Evolutionary conservation across 331 rosid genomes (phyloP), one percentile per base, ranked within the genome.

Genomic region (Cydonia oblonga): DNA sequence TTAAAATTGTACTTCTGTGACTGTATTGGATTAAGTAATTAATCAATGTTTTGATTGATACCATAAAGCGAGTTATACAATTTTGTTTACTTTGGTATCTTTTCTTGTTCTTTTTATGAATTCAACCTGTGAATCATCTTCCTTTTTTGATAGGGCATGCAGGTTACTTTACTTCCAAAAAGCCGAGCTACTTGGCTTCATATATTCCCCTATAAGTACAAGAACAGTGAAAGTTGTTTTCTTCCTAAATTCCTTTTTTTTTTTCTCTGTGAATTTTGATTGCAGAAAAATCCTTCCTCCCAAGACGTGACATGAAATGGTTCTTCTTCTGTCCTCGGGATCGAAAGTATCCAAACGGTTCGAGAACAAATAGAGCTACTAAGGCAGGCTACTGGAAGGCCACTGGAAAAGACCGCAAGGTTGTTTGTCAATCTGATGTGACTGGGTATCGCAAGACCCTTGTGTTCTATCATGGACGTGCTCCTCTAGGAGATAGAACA

Each of bases 331-430:
- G 98, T 76, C 96, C 98, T 5, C 74, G 98, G 13, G 96, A 92
- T 82, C 78, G 87, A 46, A 92, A 92, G 84, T 92, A 90, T 64
- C 96, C 96, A 19, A 92, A 92, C 78, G 98, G 96, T 56, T 92
- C 96, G 6, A 66, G 98, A 79, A 92, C 98, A 25, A 92, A 92
- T 71, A 79, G 98, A 86, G 98, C 98, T 22, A 92, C 98, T 52
- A 92, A 88, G 82, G 89, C 89, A 59, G 98, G 98, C 59, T 92
- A 92, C 78, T 92, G 98, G 98, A 92, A 92, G 83, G 98, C 98
- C 81, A 92, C 98, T 4, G 98, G 98, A 68, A 92, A 92, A 80
- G 98, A 92, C 78, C 81, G 88, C 69, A 92, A 87, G 82, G 77
- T 92, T 67, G 85, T 75, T 25, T 90, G 93, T 26, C 83, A 84